Conservation (phyloP, 2,329 filamentous ascomycete genomes). For the Drechslerella dactyloides region DNA sequence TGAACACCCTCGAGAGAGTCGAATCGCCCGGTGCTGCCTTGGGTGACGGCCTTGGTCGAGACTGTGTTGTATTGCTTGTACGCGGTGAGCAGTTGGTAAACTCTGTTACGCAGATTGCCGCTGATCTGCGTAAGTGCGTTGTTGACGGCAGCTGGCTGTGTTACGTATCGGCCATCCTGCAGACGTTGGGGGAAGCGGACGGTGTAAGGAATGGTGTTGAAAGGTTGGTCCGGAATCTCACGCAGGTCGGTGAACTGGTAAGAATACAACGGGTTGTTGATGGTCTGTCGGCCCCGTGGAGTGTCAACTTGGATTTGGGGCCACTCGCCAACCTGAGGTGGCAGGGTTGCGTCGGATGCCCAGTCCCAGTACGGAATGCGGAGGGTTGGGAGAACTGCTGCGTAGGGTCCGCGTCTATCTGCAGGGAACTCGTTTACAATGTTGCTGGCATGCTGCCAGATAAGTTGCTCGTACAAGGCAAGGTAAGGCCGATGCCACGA, state of each 20-base stretch:
- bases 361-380: slow-evolving; percentile 64
- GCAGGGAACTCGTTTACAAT: slow-evolving; percentile 60
- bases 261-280: slow-evolving; percentile 68
- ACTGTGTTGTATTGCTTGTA: slow-evolving; percentile 73
- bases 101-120: slow-evolving; percentile 60
- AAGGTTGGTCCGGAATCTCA: slow-evolving; percentile 27
- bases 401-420: slow-evolving; percentile 62
- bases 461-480: slow-evolving; percentile 60
- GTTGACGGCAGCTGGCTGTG: slow-evolving; percentile 37
- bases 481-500: slow-evolving; percentile 86
- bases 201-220: slow-evolving; percentile 33
- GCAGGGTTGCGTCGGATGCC: slow-evolving; percentile 59
- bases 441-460: slow-evolving; percentile 58
- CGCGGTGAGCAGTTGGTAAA: slow-evolving; percentile 72
- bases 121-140: slow-evolving; percentile 18
- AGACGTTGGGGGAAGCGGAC: slow-evolving; percentile 16
- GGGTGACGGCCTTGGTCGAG: slow-evolving; percentile 66
- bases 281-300: slow-evolving; percentile 65
- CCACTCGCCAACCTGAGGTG: slow-evolving; percentile 48
- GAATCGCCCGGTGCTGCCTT: slow-evolving; percentile 11
- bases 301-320: slow-evolving; percentile 62
- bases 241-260: slow-evolving; percentile 63
- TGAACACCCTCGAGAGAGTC: slow-evolving; percentile 46
- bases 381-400: slow-evolving; percentile 58
- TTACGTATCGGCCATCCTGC: slow-evolving; percentile 25